A percentile compares a stretch with the other conserved stretches of the same genome.
These are phyloP conservation scores for Pochonia chlamydosporia DNA, from an alignment of 2,329 filamentous ascomycete genomes.

Conservation along the genomic window DNA sequence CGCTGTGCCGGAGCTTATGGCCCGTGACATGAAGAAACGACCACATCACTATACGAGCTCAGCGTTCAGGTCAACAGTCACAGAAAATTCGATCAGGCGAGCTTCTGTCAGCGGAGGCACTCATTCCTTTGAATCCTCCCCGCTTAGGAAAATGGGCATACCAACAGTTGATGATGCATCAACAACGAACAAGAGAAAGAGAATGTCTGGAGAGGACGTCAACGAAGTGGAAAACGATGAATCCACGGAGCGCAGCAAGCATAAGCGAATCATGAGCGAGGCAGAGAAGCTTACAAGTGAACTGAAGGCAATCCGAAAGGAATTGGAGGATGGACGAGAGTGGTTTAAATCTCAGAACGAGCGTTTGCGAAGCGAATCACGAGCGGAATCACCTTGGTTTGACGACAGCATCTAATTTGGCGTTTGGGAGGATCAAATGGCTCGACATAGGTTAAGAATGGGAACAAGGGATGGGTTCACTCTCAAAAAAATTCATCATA, in stretches of 20 bases:
- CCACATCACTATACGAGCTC: conserved; percentile 1
- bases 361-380: conserved; percentile 31
- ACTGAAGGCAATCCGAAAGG: conserved; percentile 34
- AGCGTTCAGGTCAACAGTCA: background rate
- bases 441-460: background rate
- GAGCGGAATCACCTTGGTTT: conserved; percentile 29
- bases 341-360: conserved; percentile 43
- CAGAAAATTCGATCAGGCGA: background rate
- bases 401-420: conserved; percentile 21
- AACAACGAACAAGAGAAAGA: conserved; percentile 26
- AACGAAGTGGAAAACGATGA: conserved; percentile 8
- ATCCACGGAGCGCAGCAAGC: conserved; percentile 18
- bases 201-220: conserved; percentile 23
- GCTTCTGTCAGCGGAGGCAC: conserved; percentile 3
- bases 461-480: too few relatives aligned
- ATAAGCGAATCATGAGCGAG: conserved; percentile 37
- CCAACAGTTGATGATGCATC: conserved; percentile 4
- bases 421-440: conserved; percentile 2
- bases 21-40: conserved; percentile 29
- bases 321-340: conserved; percentile 39
- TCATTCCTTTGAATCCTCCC: background rate
- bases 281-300: conserved; percentile 34
- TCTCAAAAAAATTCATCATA: too few relatives aligned
- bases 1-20: conserved; percentile 46
- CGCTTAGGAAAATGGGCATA: conserved; percentile 2